Percentiles rank a stretch among this genome's conserved stretches.
These are phyloP conservation scores for Tetrastigma voinierianum DNA, from an alignment of 164 flowering plant species.

Conservation along the genomic window DNA sequence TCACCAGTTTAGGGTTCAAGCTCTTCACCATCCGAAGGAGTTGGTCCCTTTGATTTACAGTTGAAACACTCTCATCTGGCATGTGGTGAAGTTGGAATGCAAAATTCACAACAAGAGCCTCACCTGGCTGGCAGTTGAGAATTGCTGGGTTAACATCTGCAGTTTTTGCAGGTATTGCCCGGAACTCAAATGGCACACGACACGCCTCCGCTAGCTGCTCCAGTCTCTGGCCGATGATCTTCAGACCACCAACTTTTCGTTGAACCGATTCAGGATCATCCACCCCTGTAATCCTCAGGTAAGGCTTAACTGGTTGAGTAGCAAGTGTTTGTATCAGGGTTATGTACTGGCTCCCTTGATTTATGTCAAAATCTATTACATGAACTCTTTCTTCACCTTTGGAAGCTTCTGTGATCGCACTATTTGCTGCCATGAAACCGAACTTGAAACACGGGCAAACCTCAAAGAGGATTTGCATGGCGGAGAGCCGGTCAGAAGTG, in stretches of 20 bases:
- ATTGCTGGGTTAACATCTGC: conserved; percentile 59
- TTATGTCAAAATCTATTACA: conserved; percentile 88
- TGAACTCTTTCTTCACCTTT: conserved; percentile 71
- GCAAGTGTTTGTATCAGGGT: conserved; percentile 74
- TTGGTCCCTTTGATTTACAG: conserved; percentile 75
- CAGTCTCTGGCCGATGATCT: conserved; percentile 69
- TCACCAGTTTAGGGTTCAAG: conserved; percentile 83
- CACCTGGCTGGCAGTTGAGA: conserved; percentile 56
- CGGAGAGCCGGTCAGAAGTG: conserved; percentile 79
- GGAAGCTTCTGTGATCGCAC: conserved; percentile 73
- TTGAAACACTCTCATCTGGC: conserved; percentile 99
- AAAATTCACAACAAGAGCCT: conserved; percentile 82
- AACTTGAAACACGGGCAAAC: conserved; percentile 94
- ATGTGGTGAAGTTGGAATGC: conserved; percentile 98
- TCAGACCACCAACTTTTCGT: conserved; percentile 76
- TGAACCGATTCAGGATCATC: conserved; percentile 97
- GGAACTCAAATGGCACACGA: conserved; percentile 70
- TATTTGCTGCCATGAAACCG: conserved; percentile 95
- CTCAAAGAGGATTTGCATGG: conserved; percentile 97
- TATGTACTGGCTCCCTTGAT: conserved; percentile 93
- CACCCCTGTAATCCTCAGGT: conserved; percentile 79
- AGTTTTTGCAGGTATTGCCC: conserved; percentile 55
- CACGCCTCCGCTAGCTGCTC: conserved; percentile 64
- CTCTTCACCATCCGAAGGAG: conserved; percentile 89
- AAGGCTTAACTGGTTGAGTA: conserved; percentile 38